Base-by-base conservation (phyloP, 768 basidiomycete species). In the Pleurotus salmoneostramineus region DNA sequence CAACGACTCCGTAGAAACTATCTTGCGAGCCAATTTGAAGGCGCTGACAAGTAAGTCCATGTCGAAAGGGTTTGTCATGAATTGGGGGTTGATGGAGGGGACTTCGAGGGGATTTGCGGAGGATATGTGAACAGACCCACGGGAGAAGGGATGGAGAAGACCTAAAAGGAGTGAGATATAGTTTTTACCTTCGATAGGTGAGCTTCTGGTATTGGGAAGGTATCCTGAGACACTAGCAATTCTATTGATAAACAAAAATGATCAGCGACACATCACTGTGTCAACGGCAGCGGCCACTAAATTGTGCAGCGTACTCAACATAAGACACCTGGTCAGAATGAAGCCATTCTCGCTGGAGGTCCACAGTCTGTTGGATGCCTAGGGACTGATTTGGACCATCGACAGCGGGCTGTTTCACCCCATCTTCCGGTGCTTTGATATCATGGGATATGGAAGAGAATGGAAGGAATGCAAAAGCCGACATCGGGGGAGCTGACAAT, bases 91-190 rank as follows among this genome's bases (percentile, higher is more conserved):
- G 31, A 69, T 67, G 0, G 6, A 45, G 4, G 68, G 67, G 3
- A 35, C 32, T 2, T 40, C 56, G 2, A 60, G 57, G 0, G 63
- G 65, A 40, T 69, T 61, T 4, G 52, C 3, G 15, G 65, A 65
- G 3, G 36, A 5, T 21, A 69, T 67, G 43, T 70, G 69, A 37
- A 80, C 69, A 4, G 66, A 67, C n/a, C 81, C 81, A 10, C 73
- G 66, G 34, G 71, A 70, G 60, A 74, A 68, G 4, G 76, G 72
- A 59, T 73, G 74, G 51, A 71, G 70, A 1, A 74, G 60, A 14
- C 57, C 55, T 5, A 62, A 4, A 11, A 61, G 15, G 5, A 67
- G 37, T 0, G 68, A 61, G 27, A 56, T 56, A 40, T 71, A 71
- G 11, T 50, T 59, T 34, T 62, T 65, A 1, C 68, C 67, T 3